Evolutionary conservation across 805 yeast species (phyloP), one percentile per base, ranked within the genome.

Genomic region (Grigorovia humatica): DNA sequence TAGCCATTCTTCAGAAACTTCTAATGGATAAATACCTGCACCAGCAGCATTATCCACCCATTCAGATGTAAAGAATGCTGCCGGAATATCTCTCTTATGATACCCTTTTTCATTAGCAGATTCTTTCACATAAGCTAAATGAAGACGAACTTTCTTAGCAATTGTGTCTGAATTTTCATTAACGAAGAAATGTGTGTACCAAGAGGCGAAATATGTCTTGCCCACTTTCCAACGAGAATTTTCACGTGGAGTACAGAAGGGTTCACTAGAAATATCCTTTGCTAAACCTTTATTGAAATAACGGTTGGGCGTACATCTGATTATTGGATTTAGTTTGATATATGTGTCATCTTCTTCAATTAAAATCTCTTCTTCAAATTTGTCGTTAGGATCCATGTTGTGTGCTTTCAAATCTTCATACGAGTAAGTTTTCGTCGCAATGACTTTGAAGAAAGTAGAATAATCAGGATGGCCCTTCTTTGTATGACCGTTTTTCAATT

Each of bases 221-320:
- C 77, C 95, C 53, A 77, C 66, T 56, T 77, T 75, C 69, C 85
- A 72, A 43, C 70, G 74, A 12, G 74, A 59, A 53, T 80, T 76
- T 59, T 85, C 90, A 38, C 71, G 73, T 12, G 96, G 96, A 19
- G 86, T 78, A 67, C 96, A 88, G 67, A 88, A 86, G n/a, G 96
- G 96, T 49, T 74, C 93, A 43, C 88, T 78, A 1, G 70, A 59
- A 17, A 68, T 64, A 50, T 71, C 68, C 57, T 80, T 80, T 32
- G 81, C 82, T 41, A 72, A 53, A 9, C 90, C 91, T 62, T 82
- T 83, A 57, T 74, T 76, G 60, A 71, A 74, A 64, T 85, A 88
- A 47, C 77, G 69, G 50, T 83, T 83, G 2, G 96, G 96, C 4
- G 89, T 85, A 70, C 96, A 88, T 69, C 96, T 76, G 61, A 87